phyloP scores from a whole-genome alignment of 202 grass and related monocot genomes.

The Zizania palustris region DNA sequence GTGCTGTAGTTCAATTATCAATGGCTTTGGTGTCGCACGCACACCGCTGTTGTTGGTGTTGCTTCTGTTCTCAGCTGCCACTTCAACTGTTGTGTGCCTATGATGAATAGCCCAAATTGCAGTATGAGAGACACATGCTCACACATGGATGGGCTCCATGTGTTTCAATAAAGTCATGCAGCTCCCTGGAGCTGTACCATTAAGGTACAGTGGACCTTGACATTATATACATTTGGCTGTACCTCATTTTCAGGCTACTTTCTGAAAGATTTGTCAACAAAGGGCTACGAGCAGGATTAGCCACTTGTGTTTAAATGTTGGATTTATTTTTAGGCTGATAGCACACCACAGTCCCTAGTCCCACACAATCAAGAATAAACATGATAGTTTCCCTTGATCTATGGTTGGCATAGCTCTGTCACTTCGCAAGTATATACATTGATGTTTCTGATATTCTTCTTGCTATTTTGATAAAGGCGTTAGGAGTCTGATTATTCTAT shows the following conservation, averaged over 20 bases:
- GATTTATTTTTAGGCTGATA: constrained; percentile 28
- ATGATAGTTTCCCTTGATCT: constrained; percentile 9
- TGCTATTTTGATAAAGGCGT: constrained; percentile 19
- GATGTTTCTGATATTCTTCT: background rate
- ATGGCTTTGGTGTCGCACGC: background rate
- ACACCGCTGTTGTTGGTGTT: background rate
- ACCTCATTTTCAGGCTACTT: constrained; percentile 40
- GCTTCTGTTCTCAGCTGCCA: constrained; percentile 18
- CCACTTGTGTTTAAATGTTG: constrained; percentile 25
- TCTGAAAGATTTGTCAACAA: constrained; percentile 36
- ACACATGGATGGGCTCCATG: constrained; percentile 74
- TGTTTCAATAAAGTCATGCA: constrained; percentile 59
- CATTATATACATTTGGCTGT: constrained; percentile 35
- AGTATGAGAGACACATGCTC: constrained; percentile 49
- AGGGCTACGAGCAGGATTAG: background rate
- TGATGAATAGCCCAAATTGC: constrained; percentile 21
- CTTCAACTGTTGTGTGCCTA: constrained; percentile 4
- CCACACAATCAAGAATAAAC: constrained; percentile 25
- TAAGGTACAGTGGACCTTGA: constrained; percentile 42
- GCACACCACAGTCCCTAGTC: background rate
- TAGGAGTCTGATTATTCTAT: background rate
- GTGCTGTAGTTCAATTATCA: constrained; percentile 10
- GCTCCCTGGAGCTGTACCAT: constrained; percentile 41
- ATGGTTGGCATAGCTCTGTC: constrained; percentile 12
- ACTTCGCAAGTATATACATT: background rate